phyloP scores from a whole-genome alignment of 2,329 filamentous ascomycete genomes.

The Sporothrix pseudoabietina region DNA sequence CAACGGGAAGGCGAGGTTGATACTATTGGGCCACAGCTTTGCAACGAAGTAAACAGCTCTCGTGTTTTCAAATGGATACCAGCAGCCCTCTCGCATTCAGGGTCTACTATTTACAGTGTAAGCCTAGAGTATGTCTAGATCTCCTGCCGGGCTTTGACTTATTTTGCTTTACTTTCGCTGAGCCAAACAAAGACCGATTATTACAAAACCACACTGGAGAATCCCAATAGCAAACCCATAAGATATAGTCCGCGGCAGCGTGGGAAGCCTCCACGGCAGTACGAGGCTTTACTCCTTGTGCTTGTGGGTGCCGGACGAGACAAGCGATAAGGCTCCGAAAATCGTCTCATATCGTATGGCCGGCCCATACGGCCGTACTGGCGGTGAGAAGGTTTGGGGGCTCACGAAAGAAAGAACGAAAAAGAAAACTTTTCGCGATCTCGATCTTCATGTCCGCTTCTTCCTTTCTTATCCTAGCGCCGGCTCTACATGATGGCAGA shows the following conservation, averaged over 20 bases:
- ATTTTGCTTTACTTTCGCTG: neutral
- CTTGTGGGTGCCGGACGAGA: neutral
- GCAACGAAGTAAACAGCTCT: neutral
- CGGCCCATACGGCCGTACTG: neutral
- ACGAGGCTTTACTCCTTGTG: neutral
- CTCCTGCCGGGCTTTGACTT: neutral
- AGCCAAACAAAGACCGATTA: neutral
- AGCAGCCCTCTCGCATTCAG: neutral
- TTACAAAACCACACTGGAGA: neutral
- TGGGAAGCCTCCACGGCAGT: neutral
- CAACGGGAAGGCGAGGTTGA: too few species aligned
- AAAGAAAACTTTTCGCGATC: neutral
- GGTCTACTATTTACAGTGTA: neutral
- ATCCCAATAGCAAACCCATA: neutral
- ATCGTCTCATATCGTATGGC: neutral
- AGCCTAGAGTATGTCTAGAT: neutral
- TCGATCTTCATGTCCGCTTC: neutral
- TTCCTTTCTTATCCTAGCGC: constrained; percentile 15
- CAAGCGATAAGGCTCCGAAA: neutral
- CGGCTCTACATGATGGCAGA: constrained; percentile 10
- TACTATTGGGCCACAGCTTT: too few species aligned
- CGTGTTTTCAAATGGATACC: too few species aligned
- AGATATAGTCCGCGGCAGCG: neutral
- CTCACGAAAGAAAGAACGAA: neutral
- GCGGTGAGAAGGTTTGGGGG: neutral